Conservation (phyloP, 2,329 filamentous ascomycete genomes). For the Orbilia javanica region DNA sequence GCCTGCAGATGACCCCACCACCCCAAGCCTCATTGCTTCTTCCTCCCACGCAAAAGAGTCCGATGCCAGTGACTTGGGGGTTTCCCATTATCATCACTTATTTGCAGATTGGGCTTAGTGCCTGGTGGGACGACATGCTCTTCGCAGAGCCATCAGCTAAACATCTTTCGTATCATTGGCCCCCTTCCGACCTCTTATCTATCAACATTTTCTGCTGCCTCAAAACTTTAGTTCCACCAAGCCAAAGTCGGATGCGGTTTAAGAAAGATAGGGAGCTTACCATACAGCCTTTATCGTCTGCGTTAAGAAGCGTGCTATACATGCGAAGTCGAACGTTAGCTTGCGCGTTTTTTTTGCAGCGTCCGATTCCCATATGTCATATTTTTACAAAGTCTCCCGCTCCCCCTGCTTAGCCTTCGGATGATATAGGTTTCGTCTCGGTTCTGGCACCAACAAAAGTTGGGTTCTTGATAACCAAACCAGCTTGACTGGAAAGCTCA, state of each 20-base stretch:
- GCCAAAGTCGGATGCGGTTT: constrained; percentile 52
- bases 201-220: constrained; percentile 53
- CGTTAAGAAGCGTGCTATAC: constrained; percentile 45
- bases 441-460: constrained; percentile 39
- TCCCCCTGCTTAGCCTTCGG: constrained; percentile 55
- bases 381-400: constrained; percentile 40
- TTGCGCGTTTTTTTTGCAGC: constrained; percentile 55
- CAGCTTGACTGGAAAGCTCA: constrained; percentile 30
- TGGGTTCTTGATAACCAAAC: constrained; percentile 39
- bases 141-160: constrained; percentile 57
- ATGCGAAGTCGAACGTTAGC: constrained; percentile 52
- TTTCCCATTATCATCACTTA: constrained; percentile 59
- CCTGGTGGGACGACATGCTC: constrained; percentile 57
- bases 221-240: constrained; percentile 54
- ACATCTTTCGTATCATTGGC: constrained; percentile 58
- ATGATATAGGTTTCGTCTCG: constrained; percentile 49
- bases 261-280: constrained; percentile 46
- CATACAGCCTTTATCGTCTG: constrained; percentile 57
- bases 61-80: constrained; percentile 55
- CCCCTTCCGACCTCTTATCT: constrained; percentile 58
- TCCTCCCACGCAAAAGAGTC: constrained; percentile 54
- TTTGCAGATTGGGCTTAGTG: constrained; percentile 58
- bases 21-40: constrained; percentile 41
- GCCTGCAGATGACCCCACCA: constrained; percentile 58
- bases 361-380: constrained; percentile 43